Conservation (phyloP, 1,284 basidiomycete species). For the Meira miltonrushii region DNA sequence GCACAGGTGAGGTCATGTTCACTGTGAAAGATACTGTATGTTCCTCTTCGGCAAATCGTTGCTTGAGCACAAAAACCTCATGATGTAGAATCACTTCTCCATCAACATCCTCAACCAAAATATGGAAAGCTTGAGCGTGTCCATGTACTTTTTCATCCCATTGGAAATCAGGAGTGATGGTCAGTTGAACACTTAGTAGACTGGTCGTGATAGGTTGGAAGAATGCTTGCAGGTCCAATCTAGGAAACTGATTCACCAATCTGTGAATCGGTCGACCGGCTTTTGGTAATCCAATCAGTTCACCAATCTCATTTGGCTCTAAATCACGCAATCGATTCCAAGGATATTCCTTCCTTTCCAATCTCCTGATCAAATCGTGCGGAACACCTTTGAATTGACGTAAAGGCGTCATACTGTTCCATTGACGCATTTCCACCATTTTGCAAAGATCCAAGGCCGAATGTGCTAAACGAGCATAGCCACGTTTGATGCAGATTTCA, state of each 20-base stretch:
- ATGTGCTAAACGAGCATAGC: slow-evolving; percentile 92
- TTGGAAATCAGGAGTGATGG: slow-evolving; percentile 85
- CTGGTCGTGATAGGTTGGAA: slow-evolving; percentile 45
- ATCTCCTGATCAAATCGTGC: slow-evolving; percentile 83
- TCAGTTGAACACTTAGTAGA: slow-evolving; percentile 46
- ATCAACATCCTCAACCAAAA: slow-evolving; percentile 93
- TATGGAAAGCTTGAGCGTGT: slow-evolving; percentile 75
- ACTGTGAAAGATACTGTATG: slow-evolving; percentile 91
- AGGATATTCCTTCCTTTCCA: slow-evolving; percentile 85
- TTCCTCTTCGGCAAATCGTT: slow-evolving; percentile 81
- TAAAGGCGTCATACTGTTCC: slow-evolving; percentile 95
- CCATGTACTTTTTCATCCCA: slow-evolving; percentile 96
- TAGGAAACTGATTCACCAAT: slow-evolving; percentile 95
- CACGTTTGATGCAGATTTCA: slow-evolving; percentile 94
- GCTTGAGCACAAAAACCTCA: slow-evolving; percentile 83
- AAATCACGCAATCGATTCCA: slow-evolving; percentile 46
- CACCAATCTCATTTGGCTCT: slow-evolving; percentile 60
- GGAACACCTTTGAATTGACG: slow-evolving; percentile 84
- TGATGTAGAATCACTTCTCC: slow-evolving; percentile 92
- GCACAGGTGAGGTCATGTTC: slow-evolving; percentile 91
- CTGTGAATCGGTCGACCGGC: slow-evolving; percentile 86
- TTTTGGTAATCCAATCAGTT: slow-evolving; percentile 81
- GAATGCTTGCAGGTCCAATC: slow-evolving; percentile 67
- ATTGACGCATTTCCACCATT: slow-evolving; percentile 75
- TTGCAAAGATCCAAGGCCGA: slow-evolving; percentile 91